phyloP scores from a whole-genome alignment of 257 asterid genomes.

The Cruciata laevipes region DNA sequence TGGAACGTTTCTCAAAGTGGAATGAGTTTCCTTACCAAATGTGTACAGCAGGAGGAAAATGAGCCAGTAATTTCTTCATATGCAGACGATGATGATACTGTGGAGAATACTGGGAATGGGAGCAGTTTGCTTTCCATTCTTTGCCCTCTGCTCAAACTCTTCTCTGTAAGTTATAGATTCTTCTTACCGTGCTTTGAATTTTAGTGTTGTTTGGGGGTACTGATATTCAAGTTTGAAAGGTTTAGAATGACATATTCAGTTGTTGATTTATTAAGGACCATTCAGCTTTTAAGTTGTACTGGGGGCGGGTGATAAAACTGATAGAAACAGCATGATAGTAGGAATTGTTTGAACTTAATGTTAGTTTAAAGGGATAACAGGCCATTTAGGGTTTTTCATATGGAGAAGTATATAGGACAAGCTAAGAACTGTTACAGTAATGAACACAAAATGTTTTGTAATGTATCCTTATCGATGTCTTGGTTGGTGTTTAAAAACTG shows the following conservation, averaged over 20 bases:
- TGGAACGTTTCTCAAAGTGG: constrained; percentile 19
- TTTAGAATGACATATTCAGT: background rate
- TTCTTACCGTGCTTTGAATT: background rate
- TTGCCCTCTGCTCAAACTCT: constrained; percentile 78
- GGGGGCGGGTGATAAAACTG: background rate
- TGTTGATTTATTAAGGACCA: background rate
- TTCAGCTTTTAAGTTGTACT: background rate
- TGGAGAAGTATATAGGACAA: too few relatives aligned
- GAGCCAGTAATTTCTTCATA: constrained; percentile 22
- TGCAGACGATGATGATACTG: constrained; percentile 21
- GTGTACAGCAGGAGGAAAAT: constrained; percentile 23
- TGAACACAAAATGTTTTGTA: background rate
- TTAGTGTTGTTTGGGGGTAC: background rate
- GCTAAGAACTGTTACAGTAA: background rate
- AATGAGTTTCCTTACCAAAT: constrained; percentile 20
- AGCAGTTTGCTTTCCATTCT: constrained; percentile 54
- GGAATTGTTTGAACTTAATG: background rate
- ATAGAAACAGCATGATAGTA: background rate
- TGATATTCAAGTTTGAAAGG: background rate
- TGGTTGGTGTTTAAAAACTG: background rate
- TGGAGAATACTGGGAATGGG: constrained; percentile 13
- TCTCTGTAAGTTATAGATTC: constrained; percentile 42
- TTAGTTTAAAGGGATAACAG: background rate
- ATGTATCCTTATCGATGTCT: background rate
- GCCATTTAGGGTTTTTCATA: too few relatives aligned